These are phyloP conservation scores for Gigaspora rosea DNA, from an alignment of 192 early-diverging fungal genomes.

Conservation along the genomic window DNA sequence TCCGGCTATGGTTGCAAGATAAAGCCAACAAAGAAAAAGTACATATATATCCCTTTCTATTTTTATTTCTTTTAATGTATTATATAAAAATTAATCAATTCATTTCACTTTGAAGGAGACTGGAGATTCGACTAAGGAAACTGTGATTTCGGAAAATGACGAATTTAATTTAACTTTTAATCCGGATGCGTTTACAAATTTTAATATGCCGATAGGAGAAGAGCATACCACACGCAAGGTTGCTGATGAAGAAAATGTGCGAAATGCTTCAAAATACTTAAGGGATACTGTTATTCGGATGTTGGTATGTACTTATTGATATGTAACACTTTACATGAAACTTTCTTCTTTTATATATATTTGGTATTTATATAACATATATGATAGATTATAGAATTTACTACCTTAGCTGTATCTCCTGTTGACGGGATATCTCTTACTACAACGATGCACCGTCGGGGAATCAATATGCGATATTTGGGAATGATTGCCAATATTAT, in stretches of 20 bases:
- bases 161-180: constrained; percentile 57
- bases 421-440: constrained; percentile 79
- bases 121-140: not conserved
- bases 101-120: not conserved
- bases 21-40: constrained; percentile 50
- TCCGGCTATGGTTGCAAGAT: constrained; percentile 62
- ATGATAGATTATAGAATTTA: constrained; percentile 57
- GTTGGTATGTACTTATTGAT: constrained; percentile 46
- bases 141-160: not conserved
- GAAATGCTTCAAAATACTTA: constrained; percentile 78
- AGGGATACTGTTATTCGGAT: constrained; percentile 64
- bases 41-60: not conserved
- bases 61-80: not conserved
- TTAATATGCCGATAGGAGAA: constrained; percentile 15
- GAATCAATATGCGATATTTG: constrained; percentile 97
- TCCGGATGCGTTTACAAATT: constrained; percentile 47
- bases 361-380: too few relatives aligned
- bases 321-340: constrained; percentile 13
- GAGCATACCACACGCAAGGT: constrained; percentile 38
- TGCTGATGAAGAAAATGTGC: constrained; percentile 42
- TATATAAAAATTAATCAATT: not conserved
- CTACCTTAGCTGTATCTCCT: constrained; percentile 72
- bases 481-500: constrained; percentile 73
- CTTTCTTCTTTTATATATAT: constrained; percentile 29
- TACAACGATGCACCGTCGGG: constrained; percentile 85